Percentiles rank a stretch among this genome's conserved stretches.
These are phyloP conservation scores for Curvularia hawaiiensis DNA, from an alignment of 2,329 filamentous ascomycete genomes.

Conservation along the genomic window DNA sequence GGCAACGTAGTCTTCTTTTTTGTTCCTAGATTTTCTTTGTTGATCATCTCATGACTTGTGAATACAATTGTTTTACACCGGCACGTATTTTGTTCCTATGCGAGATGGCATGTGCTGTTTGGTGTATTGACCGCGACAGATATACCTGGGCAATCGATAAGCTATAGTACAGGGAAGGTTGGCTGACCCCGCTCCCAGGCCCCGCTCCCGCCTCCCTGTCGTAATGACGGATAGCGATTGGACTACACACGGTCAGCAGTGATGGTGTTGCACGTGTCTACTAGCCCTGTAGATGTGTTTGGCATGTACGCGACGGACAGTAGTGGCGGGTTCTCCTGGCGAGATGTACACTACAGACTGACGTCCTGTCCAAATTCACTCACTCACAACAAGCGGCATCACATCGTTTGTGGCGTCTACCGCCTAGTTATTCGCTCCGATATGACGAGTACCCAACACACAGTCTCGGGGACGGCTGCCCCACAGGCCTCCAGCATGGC, in stretches of 20 bases:
- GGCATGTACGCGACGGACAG: background rate
- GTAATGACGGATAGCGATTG: background rate
- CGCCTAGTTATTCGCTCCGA: background rate
- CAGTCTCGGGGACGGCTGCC: background rate
- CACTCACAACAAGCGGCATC: constrained; percentile 31
- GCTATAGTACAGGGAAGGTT: background rate
- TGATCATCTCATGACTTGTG: background rate
- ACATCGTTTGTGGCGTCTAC: constrained; percentile 27
- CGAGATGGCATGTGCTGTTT: background rate
- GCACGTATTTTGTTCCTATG: background rate
- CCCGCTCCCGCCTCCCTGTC: background rate
- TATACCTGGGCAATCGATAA: background rate
- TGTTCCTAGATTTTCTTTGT: background rate
- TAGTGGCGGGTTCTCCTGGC: constrained; percentile 2
- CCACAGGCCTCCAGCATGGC: constrained; percentile 29
- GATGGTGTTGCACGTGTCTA: constrained; percentile 1
- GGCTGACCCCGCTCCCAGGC: background rate
- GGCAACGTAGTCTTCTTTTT: background rate
- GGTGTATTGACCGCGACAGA: background rate
- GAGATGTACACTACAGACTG: background rate
- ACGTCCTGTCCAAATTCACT: constrained; percentile 2
- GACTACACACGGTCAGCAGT: background rate
- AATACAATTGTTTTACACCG: background rate
- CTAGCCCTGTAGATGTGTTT: constrained; percentile 14
- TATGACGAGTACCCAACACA: background rate